Evolutionary conservation across 2,329 filamentous ascomycete species (phyloP).

Genomic region (Cercospora janseana): DNA sequence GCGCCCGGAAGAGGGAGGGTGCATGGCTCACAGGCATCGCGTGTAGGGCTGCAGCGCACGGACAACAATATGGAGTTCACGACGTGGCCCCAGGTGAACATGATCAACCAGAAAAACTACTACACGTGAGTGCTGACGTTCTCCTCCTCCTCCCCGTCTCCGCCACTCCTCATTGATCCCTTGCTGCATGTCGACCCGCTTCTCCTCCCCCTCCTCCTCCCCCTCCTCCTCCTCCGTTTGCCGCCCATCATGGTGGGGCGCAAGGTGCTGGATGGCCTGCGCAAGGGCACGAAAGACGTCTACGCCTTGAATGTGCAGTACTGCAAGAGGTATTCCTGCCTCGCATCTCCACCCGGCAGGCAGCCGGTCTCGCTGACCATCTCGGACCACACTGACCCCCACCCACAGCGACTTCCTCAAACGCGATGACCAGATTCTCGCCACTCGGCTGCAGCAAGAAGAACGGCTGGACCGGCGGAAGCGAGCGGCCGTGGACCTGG

Average conservation of each 20-base stretch:
- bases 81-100: slow-evolving; percentile 85
- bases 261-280: slow-evolving; percentile 34
- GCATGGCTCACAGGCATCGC: slow-evolving; percentile 24
- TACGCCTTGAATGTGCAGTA: slow-evolving; percentile 39
- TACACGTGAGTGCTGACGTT: slow-evolving; percentile 68
- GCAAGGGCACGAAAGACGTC: slow-evolving; percentile 37
- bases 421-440: slow-evolving; percentile 92
- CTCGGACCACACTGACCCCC: background rate
- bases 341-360: background rate
- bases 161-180: background rate
- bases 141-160: slow-evolving; percentile 2
- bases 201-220: too few relatives aligned
- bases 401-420: slow-evolving; percentile 87
- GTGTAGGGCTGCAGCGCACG: slow-evolving; percentile 81
- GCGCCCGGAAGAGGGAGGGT: slow-evolving; percentile 25
- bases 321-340: slow-evolving; percentile 32
- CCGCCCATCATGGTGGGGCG: slow-evolving; percentile 32
- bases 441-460: slow-evolving; percentile 82
- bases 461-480: slow-evolving; percentile 80
- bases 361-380: background rate
- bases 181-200: slow-evolving; percentile 10
- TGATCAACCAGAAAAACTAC: slow-evolving; percentile 99
- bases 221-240: background rate
- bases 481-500: slow-evolving; percentile 81
- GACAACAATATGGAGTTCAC: slow-evolving; percentile 98